Evolutionary conservation across 495 filamentous ascomycete genomes (phyloP), one percentile per base, ranked within the genome.

Genomic region (Articulospora tetracladia): DNA sequence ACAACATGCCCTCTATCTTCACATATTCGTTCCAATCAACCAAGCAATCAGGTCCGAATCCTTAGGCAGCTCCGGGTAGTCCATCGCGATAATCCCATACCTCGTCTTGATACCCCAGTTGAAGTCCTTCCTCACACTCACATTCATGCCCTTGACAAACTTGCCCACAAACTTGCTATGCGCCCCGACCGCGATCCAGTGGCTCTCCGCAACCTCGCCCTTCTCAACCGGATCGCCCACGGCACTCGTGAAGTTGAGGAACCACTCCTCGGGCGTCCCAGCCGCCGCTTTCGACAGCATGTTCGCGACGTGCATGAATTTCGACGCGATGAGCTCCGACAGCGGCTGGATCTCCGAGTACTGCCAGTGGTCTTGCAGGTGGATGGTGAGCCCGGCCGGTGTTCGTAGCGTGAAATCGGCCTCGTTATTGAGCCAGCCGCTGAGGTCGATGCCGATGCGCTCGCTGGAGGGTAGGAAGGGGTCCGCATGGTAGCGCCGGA

Each of bases 151-250:
- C 17, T 46, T 47, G 0, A 72, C 66, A 63, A 68, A 72, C 25
- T 61, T 61, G 19, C 63, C 61, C 20, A 63, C 49, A 46, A 68
- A 60, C 19, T 65, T 61, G 32, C 63, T 62, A 57, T 67, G 62
- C 3, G 69, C 69, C 15, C 69, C 69, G 10, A 72, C 67, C 8
- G 69, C 69, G 48, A 72, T 66, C 69, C 67, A 69, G 46, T 68
- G 68, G 1, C 60, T 61, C 62, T 72, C 67, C 12, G 69, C 69
- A 10, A 72, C 41, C 60, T 69, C 67, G 28, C 67, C 69, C 58
- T 68, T 65, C 59, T 72, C 51, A n/a, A 57, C 56, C 23, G 69
- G 69, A 54, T 72, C 67, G 13, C 69, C 69, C 0, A 72, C 69
- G 7, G 69, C 69, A 19, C 65, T 68, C 58, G 61, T 67, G 41